Evolutionary conservation across 1,284 basidiomycete genomes (phyloP).

Genomic region (Golubevia sp.): DNA sequence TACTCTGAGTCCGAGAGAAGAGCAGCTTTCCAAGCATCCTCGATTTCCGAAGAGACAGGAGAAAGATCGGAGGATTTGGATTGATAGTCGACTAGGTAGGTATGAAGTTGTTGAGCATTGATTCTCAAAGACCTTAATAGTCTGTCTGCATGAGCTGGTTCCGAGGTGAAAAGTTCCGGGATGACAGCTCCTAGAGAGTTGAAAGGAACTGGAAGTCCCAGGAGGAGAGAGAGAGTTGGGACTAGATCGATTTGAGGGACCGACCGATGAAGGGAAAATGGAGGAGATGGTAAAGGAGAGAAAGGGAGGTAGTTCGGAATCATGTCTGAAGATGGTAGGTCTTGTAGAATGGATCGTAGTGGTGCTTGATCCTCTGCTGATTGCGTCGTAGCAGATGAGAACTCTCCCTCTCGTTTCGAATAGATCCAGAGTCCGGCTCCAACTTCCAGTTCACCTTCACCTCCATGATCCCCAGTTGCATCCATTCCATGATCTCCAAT

Average conservation of each 20-base stretch:
- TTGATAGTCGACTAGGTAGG: conserved; percentile 36
- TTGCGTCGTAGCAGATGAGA: not conserved
- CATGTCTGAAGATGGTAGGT: not conserved
- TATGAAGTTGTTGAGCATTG: conserved; percentile 49
- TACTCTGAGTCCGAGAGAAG: conserved; percentile 32
- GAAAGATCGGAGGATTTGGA: conserved; percentile 28
- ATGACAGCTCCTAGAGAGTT: conserved; percentile 91
- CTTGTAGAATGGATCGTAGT: not conserved
- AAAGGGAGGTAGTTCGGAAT: conserved; percentile 24
- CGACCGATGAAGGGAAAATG: conserved; percentile 63
- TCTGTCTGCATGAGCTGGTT: no score
- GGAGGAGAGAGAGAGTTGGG: conserved; percentile 84
- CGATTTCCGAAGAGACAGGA: conserved; percentile 32
- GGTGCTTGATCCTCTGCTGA: not conserved
- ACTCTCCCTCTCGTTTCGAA: conserved; percentile 63
- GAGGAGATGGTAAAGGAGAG: conserved; percentile 38
- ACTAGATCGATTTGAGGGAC: conserved; percentile 94
- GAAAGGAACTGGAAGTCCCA: conserved; percentile 91
- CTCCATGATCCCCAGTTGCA: conserved; percentile 89
- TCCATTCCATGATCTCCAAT: conserved; percentile 99
- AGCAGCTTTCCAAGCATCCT: conserved; percentile 27
- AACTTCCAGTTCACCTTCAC: conserved; percentile 84
- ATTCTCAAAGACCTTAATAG: conserved; percentile 50
- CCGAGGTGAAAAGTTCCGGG: conserved; percentile 90
- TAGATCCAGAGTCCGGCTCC: conserved; percentile 90